These are phyloP conservation scores for Clavispora phyllophila DNA, from an alignment of 805 yeast species.

Conservation along the genomic window DNA sequence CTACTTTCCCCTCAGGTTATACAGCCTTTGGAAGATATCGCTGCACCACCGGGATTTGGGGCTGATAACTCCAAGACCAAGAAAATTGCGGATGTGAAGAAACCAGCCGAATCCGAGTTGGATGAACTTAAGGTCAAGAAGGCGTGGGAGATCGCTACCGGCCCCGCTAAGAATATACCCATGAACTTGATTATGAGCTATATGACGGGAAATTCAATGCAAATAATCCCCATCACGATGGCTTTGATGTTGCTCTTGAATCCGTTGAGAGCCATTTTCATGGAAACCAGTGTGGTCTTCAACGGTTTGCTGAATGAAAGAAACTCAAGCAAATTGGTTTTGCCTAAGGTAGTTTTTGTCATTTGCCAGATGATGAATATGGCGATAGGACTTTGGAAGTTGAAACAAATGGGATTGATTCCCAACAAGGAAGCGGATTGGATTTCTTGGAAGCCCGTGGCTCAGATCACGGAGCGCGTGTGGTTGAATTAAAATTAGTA, in stretches of 20 bases:
- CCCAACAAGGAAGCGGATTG: slow-evolving; percentile 89
- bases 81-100: slow-evolving; percentile 5
- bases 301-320: slow-evolving; percentile 36
- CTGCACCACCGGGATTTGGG: slow-evolving; percentile 19
- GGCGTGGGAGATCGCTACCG: slow-evolving; percentile 82
- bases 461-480: slow-evolving; percentile 7
- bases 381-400: slow-evolving; percentile 77
- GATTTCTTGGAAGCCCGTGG: slow-evolving; percentile 73
- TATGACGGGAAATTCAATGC: slow-evolving; percentile 87
- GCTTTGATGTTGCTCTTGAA: slow-evolving; percentile 75
- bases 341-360: slow-evolving; percentile 46
- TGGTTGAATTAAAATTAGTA: background rate
- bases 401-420: slow-evolving; percentile 82
- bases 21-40: slow-evolving; percentile 6
- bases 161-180: slow-evolving; percentile 81
- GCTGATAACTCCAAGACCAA: slow-evolving; percentile 3
- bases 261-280: slow-evolving; percentile 68
- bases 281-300: slow-evolving; percentile 53
- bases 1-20: slow-evolving; percentile 9
- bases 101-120: slow-evolving; percentile 18
- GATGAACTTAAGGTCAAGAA: slow-evolving; percentile 48
- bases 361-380: slow-evolving; percentile 50
- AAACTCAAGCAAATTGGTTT: slow-evolving; percentile 25
- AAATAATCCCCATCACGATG: slow-evolving; percentile 87
- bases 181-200: slow-evolving; percentile 88